Base-by-base conservation (phyloP, 2,329 filamentous ascomycete genomes). In the Lachnellula cervina region DNA sequence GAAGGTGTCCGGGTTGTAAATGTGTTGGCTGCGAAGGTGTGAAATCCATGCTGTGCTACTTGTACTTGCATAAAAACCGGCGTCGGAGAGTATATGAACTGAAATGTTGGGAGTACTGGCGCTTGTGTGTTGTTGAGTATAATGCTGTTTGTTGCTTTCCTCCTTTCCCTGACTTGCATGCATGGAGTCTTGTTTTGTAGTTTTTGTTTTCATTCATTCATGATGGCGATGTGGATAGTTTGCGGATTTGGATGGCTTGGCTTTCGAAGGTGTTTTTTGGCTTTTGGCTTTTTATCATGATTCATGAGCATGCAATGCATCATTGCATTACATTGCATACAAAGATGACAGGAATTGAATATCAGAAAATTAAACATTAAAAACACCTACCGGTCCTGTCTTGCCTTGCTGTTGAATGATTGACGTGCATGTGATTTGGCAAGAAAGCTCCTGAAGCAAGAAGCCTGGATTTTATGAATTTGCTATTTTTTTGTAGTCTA, bases 1-100 rank as follows among this genome's bases (percentile, higher is more conserved):
- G 42, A 70, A 70, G 54, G 66, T 69, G 37, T 69, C 68, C 13
- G 68, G 67, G 5, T 38, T 69, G 49, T 69, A 64, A 60, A 63
- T 59, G 51, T 49, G 42, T 44, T 17, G 2, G 11, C 9, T 13
- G 42, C 23, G n/a, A 21, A 19, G 16, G 16, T 13, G 11, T 13
- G 17, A 21, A 17, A 44, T 54, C 55, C 51, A 56, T 60, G 56
- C 57, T 62, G 54, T 61, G 57, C 57, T 58, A 58, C 52, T 59
- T 57, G 57, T 64, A 60, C 62, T 62, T 67, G 63, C 62, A 65
- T 65, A 55, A 57, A 59, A 60, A 47, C 52, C 49, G 59, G 50
- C 58, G 57, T 61, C 49, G 40, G 50, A 37, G 51, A 51, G 57
- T 54, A 59, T 59, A 54, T 54, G 57, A 57, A 54, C 17, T 50